Conservation (phyloP, 768 basidiomycete genomes). For the Russula foetens region DNA sequence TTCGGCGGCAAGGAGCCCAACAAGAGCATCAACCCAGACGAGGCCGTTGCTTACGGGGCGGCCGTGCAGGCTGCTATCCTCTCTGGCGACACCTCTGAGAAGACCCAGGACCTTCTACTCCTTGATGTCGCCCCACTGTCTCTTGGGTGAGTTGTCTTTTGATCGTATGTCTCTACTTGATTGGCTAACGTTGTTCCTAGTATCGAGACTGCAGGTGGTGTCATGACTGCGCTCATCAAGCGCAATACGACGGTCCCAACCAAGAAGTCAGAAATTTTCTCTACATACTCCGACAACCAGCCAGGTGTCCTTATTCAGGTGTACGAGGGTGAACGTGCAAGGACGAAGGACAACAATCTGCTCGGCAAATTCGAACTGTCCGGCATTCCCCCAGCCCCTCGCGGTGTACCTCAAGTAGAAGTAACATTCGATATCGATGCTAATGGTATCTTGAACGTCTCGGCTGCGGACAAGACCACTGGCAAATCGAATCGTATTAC, state of each 20-base stretch:
- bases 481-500: slow-evolving; percentile 93
- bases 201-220: slow-evolving; percentile 99
- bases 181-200: slow-evolving; percentile 26
- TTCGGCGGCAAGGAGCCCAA: slow-evolving; percentile 99
- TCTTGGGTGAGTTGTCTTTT: slow-evolving; percentile 33
- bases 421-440: slow-evolving; percentile 98
- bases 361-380: slow-evolving; percentile 98
- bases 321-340: slow-evolving; percentile 96
- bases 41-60: slow-evolving; percentile 97
- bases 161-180: slow-evolving; percentile 25
- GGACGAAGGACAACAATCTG: slow-evolving; percentile 97
- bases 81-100: slow-evolving; percentile 95
- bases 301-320: slow-evolving; percentile 98
- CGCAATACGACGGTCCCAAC: slow-evolving; percentile 98
- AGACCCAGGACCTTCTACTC: slow-evolving; percentile 92
- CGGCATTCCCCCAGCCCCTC: slow-evolving; percentile 92
- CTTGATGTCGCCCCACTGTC: slow-evolving; percentile 90
- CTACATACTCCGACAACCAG: slow-evolving; percentile 97
- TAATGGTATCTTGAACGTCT: slow-evolving; percentile 94
- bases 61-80: slow-evolving; percentile 98
- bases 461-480: slow-evolving; percentile 92
- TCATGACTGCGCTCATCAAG: slow-evolving; percentile 98
- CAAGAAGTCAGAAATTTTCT: slow-evolving; percentile 98
- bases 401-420: slow-evolving; percentile 96
- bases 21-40: slow-evolving; percentile 99